Base-by-base conservation (phyloP, 805 yeast species). In the Zygoascus ofunaensis region DNA sequence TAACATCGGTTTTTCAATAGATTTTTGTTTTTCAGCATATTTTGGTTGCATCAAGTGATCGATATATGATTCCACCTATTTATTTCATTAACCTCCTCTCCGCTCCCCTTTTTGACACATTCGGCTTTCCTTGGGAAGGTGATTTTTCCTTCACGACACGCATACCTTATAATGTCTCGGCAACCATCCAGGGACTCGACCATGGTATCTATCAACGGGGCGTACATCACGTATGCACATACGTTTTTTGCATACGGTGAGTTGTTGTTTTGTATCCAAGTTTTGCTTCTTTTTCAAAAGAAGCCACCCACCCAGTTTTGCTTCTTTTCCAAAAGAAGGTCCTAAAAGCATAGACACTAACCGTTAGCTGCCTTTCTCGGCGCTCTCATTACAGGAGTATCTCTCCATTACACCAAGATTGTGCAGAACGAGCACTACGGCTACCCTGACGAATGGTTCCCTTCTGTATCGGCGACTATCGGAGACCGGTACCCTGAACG, bases 381-480 rank as follows among this genome's bases (percentile, higher is more conserved):
- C 0, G 95, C 97, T 2, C 70, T 89, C 20, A 57, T 71, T 0
- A 78, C 85, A 23, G 97, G 95, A 1, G 76, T 77, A 49, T 70
- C 70, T 42, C 70, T 90, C 21, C 98, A 90, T 64, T 92, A 79
- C 64, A 68, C 82, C 48, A 87, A 92, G 60, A 92, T 92, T 59
- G 95, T 92, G 8, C 71, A 79, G 57, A 92, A 92, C 61, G 83
- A 89, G 39, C 76, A 77, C 51, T 89, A 70, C 59, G 94, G 95
- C 1, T 92, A 87, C 59, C 98, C 98, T 2, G 92, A 89, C 48
- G 98, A 92, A 63, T 92, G 98, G 97, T 90, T 92, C 60, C 98
- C 98, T 2, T 82, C 94, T 57, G 98, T 92, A 2, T 82, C 94
- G 32, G 97, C 98, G 1, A 77, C 98, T 1, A 92, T 92, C 59